Percentiles rank a stretch among this genome's conserved stretches.
Conservation (phyloP, 1,139 yeast genomes). For the Blastobotrys persicus region DNA sequence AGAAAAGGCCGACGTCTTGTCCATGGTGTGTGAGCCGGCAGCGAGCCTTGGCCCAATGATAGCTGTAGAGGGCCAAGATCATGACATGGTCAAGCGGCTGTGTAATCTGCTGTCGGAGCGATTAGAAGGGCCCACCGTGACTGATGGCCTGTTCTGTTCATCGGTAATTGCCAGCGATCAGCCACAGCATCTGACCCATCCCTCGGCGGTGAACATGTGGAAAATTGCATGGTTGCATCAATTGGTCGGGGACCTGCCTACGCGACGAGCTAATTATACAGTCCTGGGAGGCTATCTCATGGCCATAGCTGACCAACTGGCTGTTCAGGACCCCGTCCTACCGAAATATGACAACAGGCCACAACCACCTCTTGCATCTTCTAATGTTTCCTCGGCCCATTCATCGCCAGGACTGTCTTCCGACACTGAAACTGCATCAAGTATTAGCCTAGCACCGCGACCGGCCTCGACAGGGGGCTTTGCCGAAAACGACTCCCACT, state of each 20-base stretch:
- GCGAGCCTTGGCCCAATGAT: slow-evolving; percentile 20
- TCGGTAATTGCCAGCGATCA: slow-evolving; percentile 16
- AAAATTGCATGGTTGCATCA: slow-evolving; percentile 32
- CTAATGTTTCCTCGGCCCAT: slow-evolving; percentile 8
- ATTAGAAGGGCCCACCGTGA: slow-evolving; percentile 15
- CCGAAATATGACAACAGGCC: slow-evolving; percentile 1
- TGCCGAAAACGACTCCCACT: slow-evolving; percentile 10
- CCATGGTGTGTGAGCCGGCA: slow-evolving; percentile 28
- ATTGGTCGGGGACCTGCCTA: slow-evolving; percentile 22
- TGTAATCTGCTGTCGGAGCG: slow-evolving; percentile 20
- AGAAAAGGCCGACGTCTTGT: slow-evolving; percentile 32
- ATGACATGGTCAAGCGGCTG: slow-evolving; percentile 22
- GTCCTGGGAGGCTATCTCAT: slow-evolving; percentile 31
- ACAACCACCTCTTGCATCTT: slow-evolving; percentile 3
- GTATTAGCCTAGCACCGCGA: slow-evolving; percentile 6
- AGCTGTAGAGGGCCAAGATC: slow-evolving; percentile 32
- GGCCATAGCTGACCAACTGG: slow-evolving; percentile 31
- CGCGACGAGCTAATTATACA: slow-evolving; percentile 15
- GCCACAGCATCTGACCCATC: slow-evolving; percentile 25
- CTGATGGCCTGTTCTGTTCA: slow-evolving; percentile 21
- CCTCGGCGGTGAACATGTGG: slow-evolving; percentile 31
- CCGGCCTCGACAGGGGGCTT: slow-evolving; percentile 3
- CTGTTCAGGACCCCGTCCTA: slow-evolving; percentile 16
- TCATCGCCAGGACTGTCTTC: slow-evolving; percentile 6
- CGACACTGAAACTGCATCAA: slow-evolving; percentile 10